These are phyloP conservation scores for Eucalyptus grandis DNA, from an alignment of 345 rosid genomes.

Conservation along the genomic window DNA sequence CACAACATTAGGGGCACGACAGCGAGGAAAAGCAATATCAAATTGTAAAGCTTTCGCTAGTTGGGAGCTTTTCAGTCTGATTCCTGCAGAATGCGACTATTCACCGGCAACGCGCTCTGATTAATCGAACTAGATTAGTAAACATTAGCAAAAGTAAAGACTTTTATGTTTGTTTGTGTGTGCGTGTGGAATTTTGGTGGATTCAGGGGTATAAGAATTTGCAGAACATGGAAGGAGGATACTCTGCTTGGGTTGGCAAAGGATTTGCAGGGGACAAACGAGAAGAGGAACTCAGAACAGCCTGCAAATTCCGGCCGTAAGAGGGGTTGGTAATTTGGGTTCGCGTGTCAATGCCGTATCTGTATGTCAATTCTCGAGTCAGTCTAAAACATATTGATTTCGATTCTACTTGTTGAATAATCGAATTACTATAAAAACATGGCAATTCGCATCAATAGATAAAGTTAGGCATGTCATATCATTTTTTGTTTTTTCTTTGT, in stretches of 20 bases:
- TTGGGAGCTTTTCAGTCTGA: background rate
- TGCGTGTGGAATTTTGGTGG: background rate
- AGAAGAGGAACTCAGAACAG: constrained; percentile 23
- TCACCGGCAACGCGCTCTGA: background rate
- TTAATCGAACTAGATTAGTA: background rate
- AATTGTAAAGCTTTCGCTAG: background rate
- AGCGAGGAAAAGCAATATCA: background rate
- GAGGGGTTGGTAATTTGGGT: background rate
- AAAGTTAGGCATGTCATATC: background rate
- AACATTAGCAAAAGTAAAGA: background rate
- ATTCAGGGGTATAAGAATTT: constrained; percentile 14
- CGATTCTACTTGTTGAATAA: background rate
- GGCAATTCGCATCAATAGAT: too few species aligned
- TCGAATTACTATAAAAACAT: too few species aligned
- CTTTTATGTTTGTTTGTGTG: too few species aligned
- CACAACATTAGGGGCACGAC: background rate
- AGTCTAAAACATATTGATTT: background rate
- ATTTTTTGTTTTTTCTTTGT: background rate
- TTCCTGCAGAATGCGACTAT: background rate
- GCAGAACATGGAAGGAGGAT: constrained; percentile 33
- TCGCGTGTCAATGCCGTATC: background rate
- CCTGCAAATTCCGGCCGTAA: constrained; percentile 22
- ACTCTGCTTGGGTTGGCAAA: constrained; percentile 34
- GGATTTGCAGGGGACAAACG: constrained; percentile 25
- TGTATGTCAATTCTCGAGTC: background rate